phyloP scores from a whole-genome alignment of 768 basidiomycete genomes.

The Hygrocybe punicea region DNA sequence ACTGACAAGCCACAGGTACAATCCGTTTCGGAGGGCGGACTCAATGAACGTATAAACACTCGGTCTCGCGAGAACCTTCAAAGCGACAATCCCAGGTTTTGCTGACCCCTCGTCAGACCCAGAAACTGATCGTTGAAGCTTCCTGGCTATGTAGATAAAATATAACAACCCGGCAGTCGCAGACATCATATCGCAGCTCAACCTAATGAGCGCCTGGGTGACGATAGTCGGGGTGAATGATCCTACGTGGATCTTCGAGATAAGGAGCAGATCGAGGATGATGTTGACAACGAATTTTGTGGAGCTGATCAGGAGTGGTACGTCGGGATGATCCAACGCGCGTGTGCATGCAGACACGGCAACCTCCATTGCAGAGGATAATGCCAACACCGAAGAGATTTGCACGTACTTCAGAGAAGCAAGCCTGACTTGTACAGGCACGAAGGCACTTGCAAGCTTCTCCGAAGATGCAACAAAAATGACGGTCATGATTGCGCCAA shows the following conservation, averaged over 20 bases:
- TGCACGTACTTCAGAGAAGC: background rate
- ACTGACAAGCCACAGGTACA: background rate
- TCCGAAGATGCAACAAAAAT: background rate
- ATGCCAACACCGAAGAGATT: background rate
- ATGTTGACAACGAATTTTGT: background rate
- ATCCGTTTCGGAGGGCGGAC: background rate
- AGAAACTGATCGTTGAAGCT: background rate
- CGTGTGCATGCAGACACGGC: background rate
- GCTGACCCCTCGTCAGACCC: background rate
- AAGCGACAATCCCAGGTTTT: background rate
- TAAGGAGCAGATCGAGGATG: background rate
- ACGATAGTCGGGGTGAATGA: background rate
- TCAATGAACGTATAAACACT: background rate
- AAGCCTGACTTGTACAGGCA: background rate
- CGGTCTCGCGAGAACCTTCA: background rate
- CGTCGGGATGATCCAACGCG: background rate
- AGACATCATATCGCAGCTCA: background rate
- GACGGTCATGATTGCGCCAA: background rate
- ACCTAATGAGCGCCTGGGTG: background rate
- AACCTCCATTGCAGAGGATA: background rate
- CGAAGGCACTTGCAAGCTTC: background rate
- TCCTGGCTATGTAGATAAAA: background rate
- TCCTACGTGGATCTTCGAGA: background rate
- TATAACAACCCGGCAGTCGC: background rate
- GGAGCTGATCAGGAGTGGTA: background rate